A percentile compares a stretch with the other conserved stretches of the same genome.
These are phyloP conservation scores for Pseudogymnoascus sp. DNA, from an alignment of 2,329 filamentous ascomycete genomes.

Conservation along the genomic window DNA sequence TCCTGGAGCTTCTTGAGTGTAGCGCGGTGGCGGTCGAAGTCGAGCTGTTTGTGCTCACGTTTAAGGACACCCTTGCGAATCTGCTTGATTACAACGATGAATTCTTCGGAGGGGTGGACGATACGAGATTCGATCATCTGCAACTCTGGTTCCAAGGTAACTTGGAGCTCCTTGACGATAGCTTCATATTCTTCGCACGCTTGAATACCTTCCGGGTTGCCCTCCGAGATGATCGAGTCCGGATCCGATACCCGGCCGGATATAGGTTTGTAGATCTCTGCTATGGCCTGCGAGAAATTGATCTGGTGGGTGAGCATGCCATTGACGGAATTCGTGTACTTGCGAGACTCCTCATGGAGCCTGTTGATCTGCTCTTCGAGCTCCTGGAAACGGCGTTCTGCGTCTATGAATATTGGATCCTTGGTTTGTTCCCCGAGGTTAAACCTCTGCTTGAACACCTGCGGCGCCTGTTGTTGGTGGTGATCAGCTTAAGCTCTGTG, in stretches of 20 bases:
- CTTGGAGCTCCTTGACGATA: slow-evolving; percentile 82
- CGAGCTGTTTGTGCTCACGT: slow-evolving; percentile 93
- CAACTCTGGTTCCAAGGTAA: slow-evolving; percentile 79
- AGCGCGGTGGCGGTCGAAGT: slow-evolving; percentile 81
- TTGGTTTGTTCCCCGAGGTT: slow-evolving; percentile 95
- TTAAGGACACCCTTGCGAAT: slow-evolving; percentile 84
- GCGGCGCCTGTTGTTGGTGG: slow-evolving; percentile 56
- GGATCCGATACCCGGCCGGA: slow-evolving; percentile 93
- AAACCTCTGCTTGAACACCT: slow-evolving; percentile 84
- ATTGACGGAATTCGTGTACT: slow-evolving; percentile 97
- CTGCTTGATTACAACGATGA: slow-evolving; percentile 89
- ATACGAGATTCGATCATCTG: slow-evolving; percentile 95
- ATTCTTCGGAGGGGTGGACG: slow-evolving; percentile 84
- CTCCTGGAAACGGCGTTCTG: slow-evolving; percentile 87
- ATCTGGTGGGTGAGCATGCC: slow-evolving; percentile 97
- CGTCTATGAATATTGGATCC: slow-evolving; percentile 88
- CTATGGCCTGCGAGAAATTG: slow-evolving; percentile 92
- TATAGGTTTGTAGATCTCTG: slow-evolving; percentile 96
- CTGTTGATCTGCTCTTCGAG: slow-evolving; percentile 94
- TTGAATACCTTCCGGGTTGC: slow-evolving; percentile 84
- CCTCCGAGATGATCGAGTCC: slow-evolving; percentile 68
- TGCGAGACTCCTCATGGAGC: slow-evolving; percentile 91
- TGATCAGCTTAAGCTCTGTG: slow-evolving; percentile 18
- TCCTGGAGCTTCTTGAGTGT: slow-evolving; percentile 90
- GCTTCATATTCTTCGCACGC: slow-evolving; percentile 95